Evolutionary conservation across 495 filamentous ascomycete genomes (phyloP), one percentile per base, ranked within the genome.

Genomic region (Patellaria atrata): DNA sequence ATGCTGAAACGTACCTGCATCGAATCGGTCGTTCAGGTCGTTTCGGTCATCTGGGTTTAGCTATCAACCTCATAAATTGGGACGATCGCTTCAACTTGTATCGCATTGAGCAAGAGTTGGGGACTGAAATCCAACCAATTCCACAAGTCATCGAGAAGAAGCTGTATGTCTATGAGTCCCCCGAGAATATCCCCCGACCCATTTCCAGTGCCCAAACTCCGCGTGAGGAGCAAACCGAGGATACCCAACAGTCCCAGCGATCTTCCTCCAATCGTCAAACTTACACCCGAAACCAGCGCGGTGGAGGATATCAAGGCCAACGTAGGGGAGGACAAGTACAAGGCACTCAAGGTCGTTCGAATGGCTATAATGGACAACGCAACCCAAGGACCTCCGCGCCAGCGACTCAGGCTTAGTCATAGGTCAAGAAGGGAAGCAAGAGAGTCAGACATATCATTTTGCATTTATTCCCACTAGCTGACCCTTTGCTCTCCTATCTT

Each of bases 61-160:
- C 89, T 32, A 99, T 99, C 58, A 99, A 99, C 54, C 67, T 99
- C 48, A 96, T 99, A 63, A 94, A 87, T 53, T 99, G 89, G 89
- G 89, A 96, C 39, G 89, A 99, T 55, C 75, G 89, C 18, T 96
- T 92, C 71, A 99, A 96, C 57, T 68, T 99, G 8, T 99, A 96
- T 64, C 91, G 86, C 54, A 94, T 99, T 50, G 89, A 99, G 55
- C 82, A 91, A 36, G 89, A 99, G 44, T 65, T 99, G 13, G 87
- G 86, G 25, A 96, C 89, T 5, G 91, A 99, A 59, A 99, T 99
- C 44, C 81, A 85, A 43, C 77, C 89, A 19, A 99, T 99, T 48
- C 91, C 91, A 17, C 70, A 74, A 26, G 77, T 72, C 39, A 99
- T 99, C 39, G 91, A 96, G 61, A 96, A 94, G 71, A 91, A 79